A percentile compares a stretch with the other conserved stretches of the same genome.
These are phyloP conservation scores for Phaeosphaeriaceae sp. DNA, from an alignment of 2,329 filamentous ascomycete genomes.

Conservation along the genomic window DNA sequence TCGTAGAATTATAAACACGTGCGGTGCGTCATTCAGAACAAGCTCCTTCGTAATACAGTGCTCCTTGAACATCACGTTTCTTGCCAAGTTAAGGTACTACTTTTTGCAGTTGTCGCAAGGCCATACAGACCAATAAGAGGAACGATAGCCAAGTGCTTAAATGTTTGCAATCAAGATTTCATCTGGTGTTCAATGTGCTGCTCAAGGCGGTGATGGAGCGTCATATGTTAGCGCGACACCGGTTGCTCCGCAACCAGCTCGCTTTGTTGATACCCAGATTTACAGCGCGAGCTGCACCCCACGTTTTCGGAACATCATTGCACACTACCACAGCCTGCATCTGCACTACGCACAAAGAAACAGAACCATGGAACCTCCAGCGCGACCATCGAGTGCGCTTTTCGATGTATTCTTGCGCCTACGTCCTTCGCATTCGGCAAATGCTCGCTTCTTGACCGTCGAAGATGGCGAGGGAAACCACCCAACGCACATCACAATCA, in stretches of 20 bases:
- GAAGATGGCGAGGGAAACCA: conserved; percentile 59
- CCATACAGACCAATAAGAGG: no score
- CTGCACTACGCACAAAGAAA: conserved; percentile 5
- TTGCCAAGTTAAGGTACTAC: no score
- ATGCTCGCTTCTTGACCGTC: conserved; percentile 75
- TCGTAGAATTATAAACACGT: no score
- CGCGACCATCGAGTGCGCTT: conserved; percentile 59
- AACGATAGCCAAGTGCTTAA: no score
- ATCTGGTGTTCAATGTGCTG: background rate
- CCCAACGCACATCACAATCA: conserved; percentile 60
- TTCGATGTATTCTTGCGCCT: conserved; percentile 93
- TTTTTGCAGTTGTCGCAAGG: no score
- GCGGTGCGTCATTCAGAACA: no score
- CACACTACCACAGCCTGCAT: conserved; percentile 6
- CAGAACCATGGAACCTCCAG: conserved; percentile 46
- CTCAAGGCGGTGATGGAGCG: background rate
- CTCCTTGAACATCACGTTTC: no score
- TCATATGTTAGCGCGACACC: background rate
- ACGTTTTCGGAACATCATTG: conserved; percentile 2
- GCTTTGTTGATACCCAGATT: conserved; percentile 16
- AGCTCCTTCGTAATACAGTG: no score
- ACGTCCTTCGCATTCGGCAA: conserved; percentile 53
- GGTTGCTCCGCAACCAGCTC: conserved; percentile 16
- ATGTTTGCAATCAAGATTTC: no score
- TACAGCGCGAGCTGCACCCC: conserved; percentile 8